A percentile compares a stretch with the other conserved stretches of the same genome.
These are phyloP conservation scores for Aspergillus leporis DNA, from an alignment of 495 filamentous ascomycete genomes.

Conservation along the genomic window DNA sequence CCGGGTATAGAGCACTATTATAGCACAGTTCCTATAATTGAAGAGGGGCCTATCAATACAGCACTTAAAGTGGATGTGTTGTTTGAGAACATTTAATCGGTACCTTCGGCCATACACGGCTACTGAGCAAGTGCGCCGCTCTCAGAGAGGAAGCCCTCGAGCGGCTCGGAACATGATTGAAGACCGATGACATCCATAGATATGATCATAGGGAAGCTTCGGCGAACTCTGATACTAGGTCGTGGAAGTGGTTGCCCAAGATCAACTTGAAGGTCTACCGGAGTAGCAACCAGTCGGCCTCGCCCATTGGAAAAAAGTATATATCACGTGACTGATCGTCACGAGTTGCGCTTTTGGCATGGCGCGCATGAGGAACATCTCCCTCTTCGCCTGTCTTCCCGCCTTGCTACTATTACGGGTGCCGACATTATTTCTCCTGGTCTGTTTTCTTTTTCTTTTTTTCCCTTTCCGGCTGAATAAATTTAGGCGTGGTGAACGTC, in stretches of 20 bases:
- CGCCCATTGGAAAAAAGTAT: slow-evolving; percentile 27
- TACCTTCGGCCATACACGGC: slow-evolving; percentile 33
- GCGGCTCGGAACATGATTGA: slow-evolving; percentile 44
- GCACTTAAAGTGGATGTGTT: not conserved
- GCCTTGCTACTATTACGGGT: slow-evolving; percentile 9
- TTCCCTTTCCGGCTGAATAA: not conserved
- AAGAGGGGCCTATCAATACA: not conserved
- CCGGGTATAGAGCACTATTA: slow-evolving; percentile 14
- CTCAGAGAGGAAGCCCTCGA: slow-evolving; percentile 41
- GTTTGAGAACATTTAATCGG: not conserved
- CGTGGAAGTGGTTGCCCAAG: not conserved
- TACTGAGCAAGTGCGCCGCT: slow-evolving; percentile 31
- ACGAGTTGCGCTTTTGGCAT: slow-evolving; percentile 42
- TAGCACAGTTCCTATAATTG: slow-evolving; percentile 13
- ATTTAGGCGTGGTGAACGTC: slow-evolving; percentile 2
- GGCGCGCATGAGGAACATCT: slow-evolving; percentile 36
- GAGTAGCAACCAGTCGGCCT: not conserved
- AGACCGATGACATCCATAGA: slow-evolving; percentile 55
- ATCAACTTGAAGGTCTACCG: not conserved
- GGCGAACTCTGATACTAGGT: not conserved
- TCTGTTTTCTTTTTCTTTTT: not conserved
- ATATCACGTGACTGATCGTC: slow-evolving; percentile 42
- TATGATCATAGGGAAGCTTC: slow-evolving; percentile 20
- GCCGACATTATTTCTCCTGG: slow-evolving; percentile 8
- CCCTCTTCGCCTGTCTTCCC: slow-evolving; percentile 20